Evolutionary conservation across 768 basidiomycete species (phyloP), one percentile per base, ranked within the genome.

Genomic region (Kwoniella dejecticola): DNA sequence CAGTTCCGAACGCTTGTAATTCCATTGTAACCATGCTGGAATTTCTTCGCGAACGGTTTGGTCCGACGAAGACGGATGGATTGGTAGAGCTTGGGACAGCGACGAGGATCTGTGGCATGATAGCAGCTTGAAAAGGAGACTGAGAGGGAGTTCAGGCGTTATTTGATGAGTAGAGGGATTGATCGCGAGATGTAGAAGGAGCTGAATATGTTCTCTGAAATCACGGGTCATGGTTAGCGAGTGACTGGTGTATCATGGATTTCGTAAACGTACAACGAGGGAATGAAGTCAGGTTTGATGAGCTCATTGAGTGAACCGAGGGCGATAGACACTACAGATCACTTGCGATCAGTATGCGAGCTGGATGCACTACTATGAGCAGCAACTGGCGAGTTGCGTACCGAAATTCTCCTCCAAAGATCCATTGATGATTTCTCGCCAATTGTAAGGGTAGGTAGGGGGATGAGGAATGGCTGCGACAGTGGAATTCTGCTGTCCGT

Each of bases 181-280:
- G n/a, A 62, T 24, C 2, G 48, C 24, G 6, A 72, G 60, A 48
- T 67, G 63, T 2, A 69, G 47, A 21, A 72, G 54, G 27, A 67
- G 53, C 36, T 69, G 70, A 23, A 72, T 48, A 41, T 72, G 70
- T 52, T 58, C 58, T 17, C 66, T 71, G 26, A 59, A 45, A 21
- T 11, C 1, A 29, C 4, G n/a, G n/a, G 52, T 38, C 3, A 27
- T 30, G 19, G 6, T 33, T 7, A 15, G 36, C 44, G 29, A 42
- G 38, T 33, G 26, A 36, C n/a, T 17, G 19, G 19, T 23, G 17
- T 27, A 19, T 15, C 19, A 2, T 26, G 33, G 21, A 42, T 29
- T 23, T n/a, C n/a, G 19, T 4, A 10, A 13, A 50, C 64, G 56
- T 27, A 67, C 67, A 33, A 30, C 19, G 62, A 23, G 13, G 70